Percentiles rank a stretch among this genome's conserved stretches.
These are phyloP conservation scores for Pythium rishiriense DNA, from an alignment of 352 stramenopile genomes.

Conservation along the genomic window DNA sequence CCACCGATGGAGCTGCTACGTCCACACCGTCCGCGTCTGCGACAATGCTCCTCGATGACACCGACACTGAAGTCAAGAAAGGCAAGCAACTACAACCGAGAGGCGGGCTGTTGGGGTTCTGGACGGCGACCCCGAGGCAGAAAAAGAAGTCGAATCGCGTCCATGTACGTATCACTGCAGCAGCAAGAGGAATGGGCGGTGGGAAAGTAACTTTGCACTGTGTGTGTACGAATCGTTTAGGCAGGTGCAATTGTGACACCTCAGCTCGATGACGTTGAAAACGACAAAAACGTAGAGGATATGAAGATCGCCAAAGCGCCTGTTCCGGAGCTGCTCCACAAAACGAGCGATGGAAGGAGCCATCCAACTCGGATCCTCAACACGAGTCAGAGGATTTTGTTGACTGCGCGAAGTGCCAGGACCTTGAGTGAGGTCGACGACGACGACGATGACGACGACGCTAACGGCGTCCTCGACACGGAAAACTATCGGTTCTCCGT, in stretches of 20 bases:
- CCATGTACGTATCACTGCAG: conserved; percentile 16
- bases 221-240: too few species aligned
- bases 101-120: background rate
- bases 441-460: conserved; percentile 15
- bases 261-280: conserved; percentile 12
- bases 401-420: background rate
- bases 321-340: background rate
- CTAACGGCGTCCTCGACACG: conserved; percentile 20
- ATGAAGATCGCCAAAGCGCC: background rate
- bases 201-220: too few species aligned
- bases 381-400: background rate
- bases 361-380: background rate
- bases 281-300: background rate
- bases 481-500: conserved; percentile 66
- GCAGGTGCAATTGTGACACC: conserved; percentile 17
- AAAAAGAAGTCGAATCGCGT: conserved; percentile 23
- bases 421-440: background rate
- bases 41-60: conserved; percentile 9
- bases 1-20: background rate
- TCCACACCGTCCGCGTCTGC: background rate
- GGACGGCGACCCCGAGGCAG: background rate
- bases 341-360: background rate
- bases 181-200: too few species aligned
- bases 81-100: background rate
- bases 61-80: background rate